Base-by-base conservation (phyloP, 2,329 filamentous ascomycete species). In the Decorospora gaudefroyi region DNA sequence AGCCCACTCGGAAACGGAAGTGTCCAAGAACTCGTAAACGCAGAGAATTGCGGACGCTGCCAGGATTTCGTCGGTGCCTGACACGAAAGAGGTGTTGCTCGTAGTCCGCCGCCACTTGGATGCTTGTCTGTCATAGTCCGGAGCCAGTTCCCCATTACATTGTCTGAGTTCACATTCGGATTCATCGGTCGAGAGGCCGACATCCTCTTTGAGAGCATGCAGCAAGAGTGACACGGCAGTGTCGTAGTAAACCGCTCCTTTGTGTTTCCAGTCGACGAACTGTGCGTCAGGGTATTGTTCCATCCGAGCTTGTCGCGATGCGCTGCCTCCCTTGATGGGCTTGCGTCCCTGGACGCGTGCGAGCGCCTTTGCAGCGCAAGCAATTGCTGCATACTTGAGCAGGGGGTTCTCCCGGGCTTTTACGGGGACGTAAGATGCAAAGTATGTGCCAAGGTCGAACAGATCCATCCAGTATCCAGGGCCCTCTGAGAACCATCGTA, bases 11-110 rank as follows among this genome's bases (percentile, higher is more conserved):
- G 76, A 75, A 2, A 78, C 79, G 1, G 81, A 84, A 1, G 81
- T 80, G 62, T 86, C 82, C n/a, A 86, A 71, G 46, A 86, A 82
- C 51, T 87, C 84, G 59, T 86, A 86, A 0, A 84, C 80, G 46
- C 82, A 86, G 1, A 87, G 67, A 10, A 87, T 85, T 0, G 83
- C 82, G 2, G 83, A 83, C 2, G 84, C 82, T 6, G 83, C 82
- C 15, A 86, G 73, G 3, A 85, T 74, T 45, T 86, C 82, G 52
- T 85, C 82, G 3, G 76, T 73, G 50, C 76, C 76, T 34, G 73
- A 73, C 23, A 72, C 60, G 30, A 52, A 58, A 3, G 55, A 57
- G 23, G 71, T 49, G 54, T 60, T 73, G 57, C 65, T 77, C 56
- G 65, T 74, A 48, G 63, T 57, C 13, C 76, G 71, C 21, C 73